Evolutionary conservation across 768 basidiomycete species (phyloP), one percentile per base, ranked within the genome.

Genomic region (Rhodotorula sphaerocarpa): DNA sequence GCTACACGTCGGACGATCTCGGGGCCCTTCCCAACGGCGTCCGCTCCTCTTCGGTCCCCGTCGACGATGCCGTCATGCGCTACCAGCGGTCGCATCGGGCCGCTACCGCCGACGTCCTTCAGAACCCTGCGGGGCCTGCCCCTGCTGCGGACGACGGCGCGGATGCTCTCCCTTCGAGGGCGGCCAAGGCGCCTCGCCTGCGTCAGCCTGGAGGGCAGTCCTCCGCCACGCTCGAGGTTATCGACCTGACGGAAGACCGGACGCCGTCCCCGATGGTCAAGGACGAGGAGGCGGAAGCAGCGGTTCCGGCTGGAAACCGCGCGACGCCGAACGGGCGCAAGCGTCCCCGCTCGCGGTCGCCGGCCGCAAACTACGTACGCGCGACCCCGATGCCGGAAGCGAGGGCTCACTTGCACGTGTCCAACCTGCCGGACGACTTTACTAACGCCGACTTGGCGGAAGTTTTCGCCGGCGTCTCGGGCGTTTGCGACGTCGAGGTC

Each of bases 171-270:
- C n/a, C n/a, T n/a, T n/a, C n/a, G n/a, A n/a, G n/a, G n/a, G n/a
- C n/a, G n/a, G n/a, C n/a, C n/a, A n/a, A n/a, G n/a, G n/a, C n/a
- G n/a, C n/a, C n/a, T 34, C 23, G 33, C 14, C 23, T 33, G 33
- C 12, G 34, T 51, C 50, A 36, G 33, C 33, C 34, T 31, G 10
- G n/a, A 16, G 9, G 4, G n/a, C n/a, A 46, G 34, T 31, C 43
- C 4, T 7, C 47, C 42, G 55, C n/a, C 31, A 34, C 11, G 46
- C 46, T 25, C 20, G 47, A 7, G 18, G 15, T 28, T 28, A 28
- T 63, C 51, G 61, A 63, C 39, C 45, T 63, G 5, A 63, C 61
- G 10, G 36, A 39, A 6, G 45, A 44, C 21, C 61, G 61, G 34
- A 52, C 61, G 23, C 61, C 61, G 12, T 57, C 55, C 5, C 61